These are phyloP conservation scores for Xylariaceae sp. DNA, from an alignment of 2,329 filamentous ascomycete genomes.

Conservation along the genomic window DNA sequence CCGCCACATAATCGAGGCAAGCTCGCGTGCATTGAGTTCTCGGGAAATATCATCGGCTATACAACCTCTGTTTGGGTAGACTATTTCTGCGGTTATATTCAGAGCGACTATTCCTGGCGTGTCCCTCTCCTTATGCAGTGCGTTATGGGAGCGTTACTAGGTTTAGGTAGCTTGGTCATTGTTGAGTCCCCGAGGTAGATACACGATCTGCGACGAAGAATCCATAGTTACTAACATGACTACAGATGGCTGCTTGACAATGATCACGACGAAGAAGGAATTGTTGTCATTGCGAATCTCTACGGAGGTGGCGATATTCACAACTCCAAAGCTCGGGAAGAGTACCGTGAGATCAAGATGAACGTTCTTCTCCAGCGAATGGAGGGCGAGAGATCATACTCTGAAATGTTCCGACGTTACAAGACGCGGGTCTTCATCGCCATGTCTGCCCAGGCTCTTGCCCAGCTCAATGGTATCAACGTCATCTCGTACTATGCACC, in stretches of 20 bases:
- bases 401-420: constrained; percentile 94
- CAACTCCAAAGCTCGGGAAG: constrained; percentile 85
- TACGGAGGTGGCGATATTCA: constrained; percentile 96
- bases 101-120: constrained; percentile 84
- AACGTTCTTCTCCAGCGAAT: constrained; percentile 88
- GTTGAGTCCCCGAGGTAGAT: constrained; percentile 88
- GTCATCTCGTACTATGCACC: constrained; percentile 99
- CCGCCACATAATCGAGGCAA: constrained; percentile 95
- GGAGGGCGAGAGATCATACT: constrained; percentile 88
- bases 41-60: constrained; percentile 94
- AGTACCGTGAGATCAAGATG: constrained; percentile 99
- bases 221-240: constrained; percentile 28
- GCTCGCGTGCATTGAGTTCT: constrained; percentile 96
- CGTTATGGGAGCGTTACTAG: constrained; percentile 85
- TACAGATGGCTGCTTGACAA: constrained; percentile 92
- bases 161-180: constrained; percentile 83
- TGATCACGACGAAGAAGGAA: constrained; percentile 96
- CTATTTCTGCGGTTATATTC: constrained; percentile 91
- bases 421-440: constrained; percentile 92
- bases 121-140: constrained; percentile 89
- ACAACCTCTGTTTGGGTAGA: constrained; percentile 98
- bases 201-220: not conserved
- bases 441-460: constrained; percentile 95
- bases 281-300: constrained; percentile 95
- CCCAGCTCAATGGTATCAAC: constrained; percentile 98